Conservation (phyloP, 2,329 filamentous ascomycete genomes). For the Ophiostoma sp. region DNA sequence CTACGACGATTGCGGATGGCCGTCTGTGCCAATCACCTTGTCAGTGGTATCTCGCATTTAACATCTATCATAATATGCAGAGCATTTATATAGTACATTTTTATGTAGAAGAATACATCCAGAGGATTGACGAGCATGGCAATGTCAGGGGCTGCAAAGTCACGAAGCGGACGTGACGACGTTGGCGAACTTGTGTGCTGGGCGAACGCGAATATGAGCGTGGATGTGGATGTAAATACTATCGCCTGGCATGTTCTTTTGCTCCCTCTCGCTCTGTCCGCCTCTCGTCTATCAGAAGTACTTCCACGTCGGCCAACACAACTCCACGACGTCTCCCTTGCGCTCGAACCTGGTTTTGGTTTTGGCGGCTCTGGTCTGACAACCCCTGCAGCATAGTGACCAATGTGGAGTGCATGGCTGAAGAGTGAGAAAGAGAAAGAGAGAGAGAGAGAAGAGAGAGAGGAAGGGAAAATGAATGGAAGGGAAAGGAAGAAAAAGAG, state of each 20-base stretch:
- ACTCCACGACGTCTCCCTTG: neutral
- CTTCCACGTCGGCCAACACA: neutral
- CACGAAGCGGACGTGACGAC: neutral
- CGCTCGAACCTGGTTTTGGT: conserved; percentile 1
- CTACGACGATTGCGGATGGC: neutral
- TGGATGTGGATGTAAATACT: too few species aligned
- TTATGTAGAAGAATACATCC: too few species aligned
- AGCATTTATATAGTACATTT: too few species aligned
- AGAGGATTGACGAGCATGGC: too few species aligned
- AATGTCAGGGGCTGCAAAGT: too few species aligned
- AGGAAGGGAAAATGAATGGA: neutral
- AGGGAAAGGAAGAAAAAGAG: neutral
- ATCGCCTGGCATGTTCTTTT: neutral
- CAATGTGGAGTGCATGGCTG: neutral
- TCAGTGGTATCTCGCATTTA: too few species aligned
- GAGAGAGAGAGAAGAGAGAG: neutral
- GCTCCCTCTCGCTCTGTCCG: neutral
- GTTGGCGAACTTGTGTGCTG: neutral
- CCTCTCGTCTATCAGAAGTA: neutral
- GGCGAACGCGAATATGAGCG: too few species aligned
- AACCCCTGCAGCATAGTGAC: neutral
- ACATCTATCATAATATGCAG: too few species aligned
- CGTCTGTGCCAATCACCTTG: too few species aligned
- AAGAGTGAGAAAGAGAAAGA: neutral
- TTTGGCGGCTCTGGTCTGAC: conserved; percentile 7